These are phyloP conservation scores for Myxozyma mucilagina DNA, from an alignment of 805 yeast species.

Conservation along the genomic window DNA sequence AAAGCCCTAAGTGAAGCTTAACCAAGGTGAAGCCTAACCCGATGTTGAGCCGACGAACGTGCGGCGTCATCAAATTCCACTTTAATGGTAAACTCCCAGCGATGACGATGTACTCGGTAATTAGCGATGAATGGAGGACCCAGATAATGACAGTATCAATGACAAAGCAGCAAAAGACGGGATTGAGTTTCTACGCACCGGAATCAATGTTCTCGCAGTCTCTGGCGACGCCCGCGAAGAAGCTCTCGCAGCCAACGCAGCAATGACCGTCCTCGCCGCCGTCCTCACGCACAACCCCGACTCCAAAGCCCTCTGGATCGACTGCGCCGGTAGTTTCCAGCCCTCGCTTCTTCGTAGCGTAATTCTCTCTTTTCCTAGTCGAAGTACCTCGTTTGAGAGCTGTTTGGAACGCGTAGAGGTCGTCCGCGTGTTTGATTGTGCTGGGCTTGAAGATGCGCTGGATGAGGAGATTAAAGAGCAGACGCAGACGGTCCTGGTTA, in stretches of 20 bases:
- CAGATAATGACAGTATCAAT: too few relatives aligned
- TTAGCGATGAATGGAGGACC: too few relatives aligned
- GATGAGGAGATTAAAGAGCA: not conserved
- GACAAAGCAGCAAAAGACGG: too few relatives aligned
- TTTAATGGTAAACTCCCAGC: too few relatives aligned
- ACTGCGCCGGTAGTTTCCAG: conserved; percentile 22
- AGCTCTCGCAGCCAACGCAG: not conserved
- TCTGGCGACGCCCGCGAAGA: conserved; percentile 1
- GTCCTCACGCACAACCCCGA: conserved; percentile 2
- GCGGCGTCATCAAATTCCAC: too few relatives aligned
- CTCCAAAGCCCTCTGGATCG: conserved; percentile 20
- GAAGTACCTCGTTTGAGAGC: not conserved
- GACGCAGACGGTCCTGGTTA: not conserved
- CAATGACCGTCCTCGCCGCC: conserved; percentile 23
- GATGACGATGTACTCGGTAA: too few relatives aligned
- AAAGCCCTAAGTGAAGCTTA: too few relatives aligned
- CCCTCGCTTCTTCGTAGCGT: conserved; percentile 16
- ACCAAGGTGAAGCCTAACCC: too few relatives aligned
- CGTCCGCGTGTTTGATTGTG: conserved; percentile 23
- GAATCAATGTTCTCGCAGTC: not conserved
- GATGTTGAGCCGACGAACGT: too few relatives aligned
- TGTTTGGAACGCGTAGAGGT: conserved; percentile 10
- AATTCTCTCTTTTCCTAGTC: not conserved
- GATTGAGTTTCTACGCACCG: too few relatives aligned
- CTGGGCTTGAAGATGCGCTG: conserved; percentile 13